Evolutionary conservation across 305 asterid genomes (phyloP).

Genomic region (Fraxinus dipetala): DNA sequence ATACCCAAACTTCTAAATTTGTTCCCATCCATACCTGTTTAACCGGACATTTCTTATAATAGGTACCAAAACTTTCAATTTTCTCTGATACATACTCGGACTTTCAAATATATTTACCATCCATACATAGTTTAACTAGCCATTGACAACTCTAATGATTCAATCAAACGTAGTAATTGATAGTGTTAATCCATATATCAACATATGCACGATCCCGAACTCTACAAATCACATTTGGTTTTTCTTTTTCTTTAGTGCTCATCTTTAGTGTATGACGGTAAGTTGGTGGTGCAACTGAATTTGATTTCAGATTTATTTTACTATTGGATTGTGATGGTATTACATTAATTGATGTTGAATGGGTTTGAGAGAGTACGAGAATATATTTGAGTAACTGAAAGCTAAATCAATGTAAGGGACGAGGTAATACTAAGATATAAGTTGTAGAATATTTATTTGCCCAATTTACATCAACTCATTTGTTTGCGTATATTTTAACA

Average conservation of each 20-base stretch:
- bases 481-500: no score
- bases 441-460: no score
- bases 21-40: neutral
- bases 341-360: neutral
- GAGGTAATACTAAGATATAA: no score
- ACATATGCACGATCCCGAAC: neutral
- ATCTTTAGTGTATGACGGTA: neutral
- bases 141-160: neutral
- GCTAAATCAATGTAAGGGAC: no score
- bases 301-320: no score
- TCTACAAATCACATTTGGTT: neutral
- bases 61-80: neutral
- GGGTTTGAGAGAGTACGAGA: neutral
- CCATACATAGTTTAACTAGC: no score
- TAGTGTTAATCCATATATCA: neutral
- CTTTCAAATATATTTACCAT: neutral
- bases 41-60: neutral
- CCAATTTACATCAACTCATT: no score
- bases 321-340: neutral
- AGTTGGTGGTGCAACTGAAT: neutral
- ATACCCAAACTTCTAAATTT: neutral
- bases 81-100: neutral
- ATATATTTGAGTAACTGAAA: no score
- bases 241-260: neutral
- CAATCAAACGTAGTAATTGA: neutral